These are phyloP conservation scores for Russula compacta DNA, from an alignment of 768 basidiomycete genomes.

Conservation along the genomic window DNA sequence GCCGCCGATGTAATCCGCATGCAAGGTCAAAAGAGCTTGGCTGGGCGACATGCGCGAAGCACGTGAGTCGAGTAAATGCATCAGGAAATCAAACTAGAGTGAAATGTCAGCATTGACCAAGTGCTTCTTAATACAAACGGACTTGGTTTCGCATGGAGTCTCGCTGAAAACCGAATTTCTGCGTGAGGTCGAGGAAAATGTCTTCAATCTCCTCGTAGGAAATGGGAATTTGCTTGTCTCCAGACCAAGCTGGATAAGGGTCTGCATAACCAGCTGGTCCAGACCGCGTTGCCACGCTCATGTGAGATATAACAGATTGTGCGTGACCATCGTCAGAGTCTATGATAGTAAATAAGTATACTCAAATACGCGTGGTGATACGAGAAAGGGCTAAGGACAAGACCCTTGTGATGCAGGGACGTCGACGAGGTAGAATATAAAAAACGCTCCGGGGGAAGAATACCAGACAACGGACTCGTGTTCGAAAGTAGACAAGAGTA, in stretches of 20 bases:
- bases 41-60: constrained; percentile 98
- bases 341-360: constrained; percentile 18
- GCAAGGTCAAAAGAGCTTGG: constrained; percentile 91
- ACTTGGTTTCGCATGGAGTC: constrained; percentile 96
- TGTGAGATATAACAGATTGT: constrained; percentile 30
- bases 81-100: constrained; percentile 85
- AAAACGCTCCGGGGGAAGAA: not conserved
- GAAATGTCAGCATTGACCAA: constrained; percentile 12
- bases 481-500: not conserved
- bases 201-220: constrained; percentile 98
- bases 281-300: constrained; percentile 20
- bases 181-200: constrained; percentile 93
- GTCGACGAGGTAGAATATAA: not conserved
- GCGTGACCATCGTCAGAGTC: constrained; percentile 27
- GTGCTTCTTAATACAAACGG: constrained; percentile 22
- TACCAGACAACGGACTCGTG: not conserved
- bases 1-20: constrained; percentile 98
- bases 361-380: not conserved
- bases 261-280: constrained; percentile 32
- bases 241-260: constrained; percentile 92
- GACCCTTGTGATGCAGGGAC: not conserved
- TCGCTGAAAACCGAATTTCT: constrained; percentile 98
- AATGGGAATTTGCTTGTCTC: constrained; percentile 89
- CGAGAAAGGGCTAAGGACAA: not conserved
- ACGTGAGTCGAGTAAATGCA: constrained; percentile 95